Evolutionary conservation across 1,284 basidiomycete species (phyloP), one percentile per base, ranked within the genome.

Genomic region (Microbotryomycetes sp.): DNA sequence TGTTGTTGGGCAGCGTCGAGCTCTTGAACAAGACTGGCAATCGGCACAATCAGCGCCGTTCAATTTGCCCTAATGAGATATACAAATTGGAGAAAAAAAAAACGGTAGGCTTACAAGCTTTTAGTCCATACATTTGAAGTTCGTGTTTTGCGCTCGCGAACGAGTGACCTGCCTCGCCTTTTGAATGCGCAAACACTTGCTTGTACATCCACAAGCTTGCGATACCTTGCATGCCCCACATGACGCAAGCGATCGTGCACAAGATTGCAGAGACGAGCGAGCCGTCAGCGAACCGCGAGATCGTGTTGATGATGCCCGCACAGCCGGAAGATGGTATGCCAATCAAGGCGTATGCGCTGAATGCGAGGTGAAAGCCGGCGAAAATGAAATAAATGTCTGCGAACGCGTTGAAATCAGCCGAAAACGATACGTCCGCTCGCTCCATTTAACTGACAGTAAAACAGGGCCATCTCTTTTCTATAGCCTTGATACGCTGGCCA

Each of bases 341-440:
- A 35, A 76, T 68, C 26, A 74, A 70, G 52, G 64, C 62, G 59
- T 57, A 62, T 49, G 73, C 88, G 85, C 88, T 41, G 35, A 88
- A 97, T 45, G 89, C 79, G 60, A 97, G 80, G 77, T 98, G 92
- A 81, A 88, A 96, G 31, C 90, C 93, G 59, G 85, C 82, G 77
- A 97, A 97, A 77, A 96, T 83, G 80, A 94, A 94, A 81, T 89
- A 97, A 66, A 92, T 78, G 79, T 96, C 92, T 92, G 74, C 46
- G 28, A 52, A 52, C 24, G 28, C 59, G 72, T 68, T 71, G 68
- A 74, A 62, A 70, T 64, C 59, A 67, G 66, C 18, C 35, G 18
- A 31, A 51, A 24, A 45, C 48, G 5, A 46, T 31, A 30, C 45
- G 26, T 53, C n/a, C n/a, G n/a, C n/a, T n/a, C n/a, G n/a, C 27